Evolutionary conservation across 73 alveolate species (phyloP).

Genomic region (Symbiodinium pilosum): DNA sequence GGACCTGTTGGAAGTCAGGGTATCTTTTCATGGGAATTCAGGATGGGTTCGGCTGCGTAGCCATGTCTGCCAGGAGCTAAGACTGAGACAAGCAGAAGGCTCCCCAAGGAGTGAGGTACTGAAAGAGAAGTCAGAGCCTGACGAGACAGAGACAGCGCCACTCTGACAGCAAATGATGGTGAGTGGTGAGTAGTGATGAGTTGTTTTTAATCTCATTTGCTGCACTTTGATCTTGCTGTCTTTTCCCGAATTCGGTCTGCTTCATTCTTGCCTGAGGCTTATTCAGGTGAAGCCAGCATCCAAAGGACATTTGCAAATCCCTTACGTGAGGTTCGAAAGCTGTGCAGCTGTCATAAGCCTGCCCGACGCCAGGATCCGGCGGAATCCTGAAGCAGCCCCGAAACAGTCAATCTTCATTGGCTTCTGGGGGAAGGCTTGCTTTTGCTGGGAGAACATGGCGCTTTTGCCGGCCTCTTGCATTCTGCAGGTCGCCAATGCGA

Average conservation of each 20-base stretch:
- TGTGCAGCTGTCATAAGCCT: too few relatives aligned
- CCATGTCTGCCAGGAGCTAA: too few relatives aligned
- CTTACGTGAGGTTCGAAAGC: too few relatives aligned
- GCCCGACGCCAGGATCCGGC: conserved; percentile 1
- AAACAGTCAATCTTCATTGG: background rate
- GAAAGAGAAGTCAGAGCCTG: background rate
- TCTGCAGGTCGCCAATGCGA: conserved; percentile 2
- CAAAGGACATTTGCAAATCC: background rate
- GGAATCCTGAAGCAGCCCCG: conserved; percentile 13
- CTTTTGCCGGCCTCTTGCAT: too few relatives aligned
- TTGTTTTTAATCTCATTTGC: too few relatives aligned
- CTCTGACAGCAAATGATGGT: background rate
- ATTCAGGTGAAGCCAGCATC: conserved; percentile 18
- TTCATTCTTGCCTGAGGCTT: background rate
- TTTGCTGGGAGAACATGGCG: too few relatives aligned
- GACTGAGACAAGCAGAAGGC: conserved; percentile 6
- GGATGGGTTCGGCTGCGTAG: too few relatives aligned
- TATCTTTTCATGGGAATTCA: too few relatives aligned
- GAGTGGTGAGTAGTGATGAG: too few relatives aligned
- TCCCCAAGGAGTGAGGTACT: background rate
- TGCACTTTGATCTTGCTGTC: too few relatives aligned
- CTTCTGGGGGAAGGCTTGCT: background rate
- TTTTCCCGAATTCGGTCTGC: too few relatives aligned
- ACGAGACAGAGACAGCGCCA: background rate
- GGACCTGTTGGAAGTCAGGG: background rate